Conservation (phyloP, 164 flowering plant species). For the Tinospora cordifolia region DNA sequence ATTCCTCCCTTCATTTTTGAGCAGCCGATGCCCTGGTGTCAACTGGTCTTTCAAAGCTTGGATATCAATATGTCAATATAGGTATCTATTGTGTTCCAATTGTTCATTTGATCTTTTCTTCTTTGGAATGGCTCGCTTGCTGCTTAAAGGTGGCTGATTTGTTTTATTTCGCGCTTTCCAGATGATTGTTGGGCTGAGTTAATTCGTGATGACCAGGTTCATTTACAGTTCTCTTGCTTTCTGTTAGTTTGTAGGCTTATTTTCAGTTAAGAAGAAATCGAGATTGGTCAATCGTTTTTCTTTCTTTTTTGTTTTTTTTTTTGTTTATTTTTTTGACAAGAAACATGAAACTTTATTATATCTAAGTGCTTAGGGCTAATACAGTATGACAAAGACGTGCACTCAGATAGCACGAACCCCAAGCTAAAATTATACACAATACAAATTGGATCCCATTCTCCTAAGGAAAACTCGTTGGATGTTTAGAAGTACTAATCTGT, state of each 20-base stretch:
- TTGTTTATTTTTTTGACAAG: no score
- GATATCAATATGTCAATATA: conserved; percentile 46
- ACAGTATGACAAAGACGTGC: no score
- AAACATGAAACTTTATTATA: no score
- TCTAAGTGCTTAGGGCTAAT: no score
- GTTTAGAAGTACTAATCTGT: no score
- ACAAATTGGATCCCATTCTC: no score
- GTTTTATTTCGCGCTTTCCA: conserved; percentile 10
- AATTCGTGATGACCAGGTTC: conserved; percentile 32
- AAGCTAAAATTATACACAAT: no score
- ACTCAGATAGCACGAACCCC: no score
- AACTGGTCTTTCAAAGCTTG: conserved; percentile 45
- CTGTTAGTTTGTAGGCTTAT: not conserved
- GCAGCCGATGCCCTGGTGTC: conserved; percentile 59
- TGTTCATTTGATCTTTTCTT: not conserved
- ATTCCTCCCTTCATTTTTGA: not conserved
- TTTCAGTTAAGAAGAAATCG: not conserved
- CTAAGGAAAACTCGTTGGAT: no score
- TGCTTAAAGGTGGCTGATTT: conserved; percentile 1
- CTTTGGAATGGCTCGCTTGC: not conserved
- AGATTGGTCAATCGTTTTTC: no score
- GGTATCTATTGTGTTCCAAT: conserved; percentile 24
- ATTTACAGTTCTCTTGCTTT: not conserved
- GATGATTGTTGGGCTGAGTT: conserved; percentile 75
- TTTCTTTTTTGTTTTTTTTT: no score